Evolutionary conservation across 139 green algal species (phyloP).

Genomic region (Haematococcus sp.): DNA sequence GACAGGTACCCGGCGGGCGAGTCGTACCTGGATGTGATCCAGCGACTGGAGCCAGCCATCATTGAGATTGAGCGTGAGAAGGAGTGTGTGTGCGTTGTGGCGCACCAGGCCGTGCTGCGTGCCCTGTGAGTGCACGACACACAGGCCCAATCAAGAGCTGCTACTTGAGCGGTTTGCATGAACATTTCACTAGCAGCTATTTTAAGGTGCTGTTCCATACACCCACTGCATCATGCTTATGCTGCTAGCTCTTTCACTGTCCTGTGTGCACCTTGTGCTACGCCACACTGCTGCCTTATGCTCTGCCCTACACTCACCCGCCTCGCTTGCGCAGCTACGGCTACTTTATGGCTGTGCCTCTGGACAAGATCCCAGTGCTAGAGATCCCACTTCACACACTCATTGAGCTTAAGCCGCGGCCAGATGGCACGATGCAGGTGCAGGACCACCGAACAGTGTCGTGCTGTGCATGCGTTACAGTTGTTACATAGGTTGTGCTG

Average conservation of each 20-base stretch:
- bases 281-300: too few relatives aligned
- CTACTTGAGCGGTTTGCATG: too few relatives aligned
- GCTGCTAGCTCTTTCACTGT: too few relatives aligned
- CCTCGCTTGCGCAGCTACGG: constrained; percentile 72
- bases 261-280: too few relatives aligned
- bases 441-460: not conserved
- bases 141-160: too few relatives aligned
- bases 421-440: constrained; percentile 84
- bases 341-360: constrained; percentile 76
- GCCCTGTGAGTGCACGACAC: constrained; percentile 39
- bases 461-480: too few relatives aligned
- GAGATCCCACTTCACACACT: constrained; percentile 87
- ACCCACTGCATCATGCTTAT: too few relatives aligned
- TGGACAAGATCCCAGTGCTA: constrained; percentile 36
- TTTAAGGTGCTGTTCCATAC: too few relatives aligned
- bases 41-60: constrained; percentile 87
- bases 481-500: too few relatives aligned
- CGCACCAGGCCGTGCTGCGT: constrained; percentile 83
- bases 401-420: constrained; percentile 74
- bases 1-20: constrained; percentile 59
- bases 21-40: constrained; percentile 90
- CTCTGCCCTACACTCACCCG: too few relatives aligned
- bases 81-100: constrained; percentile 82
- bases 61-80: constrained; percentile 89
- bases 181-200: too few relatives aligned